Percentiles rank a stretch among this genome's conserved stretches.
phyloP scores from a whole-genome alignment of 441 rosid genomes.

The Populus hybrid region DNA sequence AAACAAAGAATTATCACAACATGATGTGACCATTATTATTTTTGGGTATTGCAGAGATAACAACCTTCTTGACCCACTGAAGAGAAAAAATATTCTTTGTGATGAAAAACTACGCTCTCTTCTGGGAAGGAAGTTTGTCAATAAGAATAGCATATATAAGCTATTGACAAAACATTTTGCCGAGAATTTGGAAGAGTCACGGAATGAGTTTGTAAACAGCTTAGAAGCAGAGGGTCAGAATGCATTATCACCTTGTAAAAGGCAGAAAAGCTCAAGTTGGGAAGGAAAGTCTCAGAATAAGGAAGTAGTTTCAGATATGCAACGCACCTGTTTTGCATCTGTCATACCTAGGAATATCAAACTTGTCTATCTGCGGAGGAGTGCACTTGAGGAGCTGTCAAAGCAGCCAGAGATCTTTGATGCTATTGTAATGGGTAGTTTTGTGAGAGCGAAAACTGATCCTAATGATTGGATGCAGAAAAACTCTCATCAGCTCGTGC shows the following conservation, averaged over 20 bases:
- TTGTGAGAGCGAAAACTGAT: constrained; percentile 51
- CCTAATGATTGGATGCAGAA: constrained; percentile 40
- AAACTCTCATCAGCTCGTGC: constrained; percentile 40
- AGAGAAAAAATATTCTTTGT: constrained; percentile 42
- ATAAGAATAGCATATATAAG: constrained; percentile 29
- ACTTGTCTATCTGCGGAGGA: constrained; percentile 49
- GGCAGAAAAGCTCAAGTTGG: constrained; percentile 19
- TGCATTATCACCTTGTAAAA: constrained; percentile 9
- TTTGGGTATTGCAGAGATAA: constrained; percentile 35
- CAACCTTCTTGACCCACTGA: constrained; percentile 36
- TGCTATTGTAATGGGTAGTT: constrained; percentile 47
- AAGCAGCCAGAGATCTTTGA: constrained; percentile 44
- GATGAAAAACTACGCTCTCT: constrained; percentile 42
- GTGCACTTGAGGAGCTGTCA: constrained; percentile 43
- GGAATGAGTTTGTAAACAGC: constrained; percentile 22
- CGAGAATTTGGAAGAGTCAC: constrained; percentile 30
- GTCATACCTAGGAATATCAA: constrained; percentile 40
- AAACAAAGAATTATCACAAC: constrained; percentile 31
- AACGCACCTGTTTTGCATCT: constrained; percentile 37
- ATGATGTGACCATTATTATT: constrained; percentile 34
- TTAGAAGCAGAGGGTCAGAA: constrained; percentile 20
- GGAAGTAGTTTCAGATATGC: constrained; percentile 21
- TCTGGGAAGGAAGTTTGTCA: constrained; percentile 37
- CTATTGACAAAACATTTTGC: constrained; percentile 42
- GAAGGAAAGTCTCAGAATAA: constrained; percentile 20